These are phyloP conservation scores for Trametes meyenii DNA, from an alignment of 768 basidiomycete species.

Conservation along the genomic window DNA sequence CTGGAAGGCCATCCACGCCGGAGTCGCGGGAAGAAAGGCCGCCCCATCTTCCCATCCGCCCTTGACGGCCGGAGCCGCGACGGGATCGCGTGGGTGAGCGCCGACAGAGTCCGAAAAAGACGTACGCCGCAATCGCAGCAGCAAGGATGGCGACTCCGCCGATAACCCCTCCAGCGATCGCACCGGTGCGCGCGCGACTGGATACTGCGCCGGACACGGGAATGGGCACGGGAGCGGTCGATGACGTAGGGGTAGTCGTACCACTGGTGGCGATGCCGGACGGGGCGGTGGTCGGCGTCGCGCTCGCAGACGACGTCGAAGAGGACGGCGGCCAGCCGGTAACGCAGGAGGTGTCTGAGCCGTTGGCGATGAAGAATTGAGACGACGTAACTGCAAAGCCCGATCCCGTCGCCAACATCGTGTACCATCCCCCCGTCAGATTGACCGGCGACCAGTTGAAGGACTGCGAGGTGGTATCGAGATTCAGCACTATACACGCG, in stretches of 20 bases:
- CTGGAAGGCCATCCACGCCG: constrained; percentile 19
- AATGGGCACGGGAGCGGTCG: constrained; percentile 3
- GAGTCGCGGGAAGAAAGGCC: constrained; percentile 28
- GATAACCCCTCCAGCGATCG: constrained; percentile 56
- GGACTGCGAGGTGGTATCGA: constrained; percentile 31
- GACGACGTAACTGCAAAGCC: constrained; percentile 28
- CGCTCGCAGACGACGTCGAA: constrained; percentile 14
- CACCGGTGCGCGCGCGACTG: constrained; percentile 38
- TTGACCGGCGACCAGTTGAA: constrained; percentile 52
- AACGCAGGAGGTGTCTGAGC: constrained; percentile 42
- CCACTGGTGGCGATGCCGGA: constrained; percentile 2
- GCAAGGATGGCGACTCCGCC: constrained; percentile 47
- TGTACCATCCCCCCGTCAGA: constrained; percentile 54
- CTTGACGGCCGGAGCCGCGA: constrained; percentile 8
- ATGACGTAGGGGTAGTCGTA: constrained; percentile 8
- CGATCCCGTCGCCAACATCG: constrained; percentile 30
- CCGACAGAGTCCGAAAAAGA: constrained; percentile 29
- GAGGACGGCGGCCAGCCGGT: constrained; percentile 18
- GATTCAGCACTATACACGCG: constrained; percentile 30
- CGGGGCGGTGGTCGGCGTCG: constrained; percentile 10
- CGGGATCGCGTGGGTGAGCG: constrained; percentile 23
- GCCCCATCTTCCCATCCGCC: constrained; percentile 22
- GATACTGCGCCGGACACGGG: constrained; percentile 16
- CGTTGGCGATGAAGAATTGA: constrained; percentile 41
- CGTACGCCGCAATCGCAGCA: constrained; percentile 37